Base-by-base conservation (phyloP, 352 stramenopile species). In the Globisporangium uncinulatum region DNA sequence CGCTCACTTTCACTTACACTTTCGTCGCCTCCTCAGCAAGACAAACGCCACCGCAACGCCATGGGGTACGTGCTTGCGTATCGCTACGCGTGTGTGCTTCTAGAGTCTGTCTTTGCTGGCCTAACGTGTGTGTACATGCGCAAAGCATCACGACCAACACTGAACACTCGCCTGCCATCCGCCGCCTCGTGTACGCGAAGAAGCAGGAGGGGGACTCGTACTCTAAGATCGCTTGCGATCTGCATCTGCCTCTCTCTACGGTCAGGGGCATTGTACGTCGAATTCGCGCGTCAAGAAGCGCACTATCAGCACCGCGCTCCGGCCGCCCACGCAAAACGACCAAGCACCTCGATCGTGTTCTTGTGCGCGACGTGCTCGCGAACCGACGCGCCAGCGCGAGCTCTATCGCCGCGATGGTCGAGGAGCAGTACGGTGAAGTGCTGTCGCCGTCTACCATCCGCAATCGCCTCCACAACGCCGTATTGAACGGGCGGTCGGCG, bases 211-310 rank as follows among this genome's bases (percentile, higher is more conserved):
- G 20, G 6, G 20, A 51, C 45, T 36, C 20, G 20, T 36, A 51
- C 45, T 3, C 3, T 4, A 34, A 51, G 21, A 36, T 51, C 19
- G 45, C 45, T 3, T 21, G 19, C 45, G 45, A 51, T n/a, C 45
- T 51, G 20, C 21, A 36, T 36, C 45, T 36, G 9, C 45, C 20
- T 13, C 45, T 51, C 4, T 51, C 45, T n/a, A 51, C 4, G 15
- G 20, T 51, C 20, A 51, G 36, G 45, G 20, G 43, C 45, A 36
- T 51, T 51, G 45, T 51, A 11, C 45, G 45, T 34, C 45, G 45
- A 17, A 51, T 36, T 36, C 19, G 45, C 19, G 10, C 10, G 21
- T 51, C 45, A 15, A 20, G 20, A 36, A 20, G 8, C 8, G n/a
- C 3, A 19, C 20, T 51, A 2, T 51, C 45, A 19, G 45, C 45